Evolutionary conservation across 2,329 filamentous ascomycete species (phyloP), one percentile per base, ranked within the genome.

Genomic region (Madurella mycetomatis): DNA sequence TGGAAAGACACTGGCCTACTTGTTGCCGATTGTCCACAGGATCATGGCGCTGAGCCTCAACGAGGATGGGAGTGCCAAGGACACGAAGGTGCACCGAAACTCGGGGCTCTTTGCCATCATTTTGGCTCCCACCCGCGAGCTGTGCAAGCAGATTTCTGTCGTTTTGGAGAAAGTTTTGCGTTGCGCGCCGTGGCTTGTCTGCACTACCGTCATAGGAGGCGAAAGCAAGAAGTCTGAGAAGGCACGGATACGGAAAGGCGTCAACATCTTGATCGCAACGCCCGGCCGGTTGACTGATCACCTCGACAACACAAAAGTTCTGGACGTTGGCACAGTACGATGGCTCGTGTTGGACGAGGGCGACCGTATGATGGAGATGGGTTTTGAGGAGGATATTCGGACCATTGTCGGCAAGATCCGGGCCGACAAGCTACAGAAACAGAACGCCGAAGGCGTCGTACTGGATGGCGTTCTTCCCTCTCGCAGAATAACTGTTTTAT

Each of bases 341-440:
- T 99, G 94, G 94, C 75, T 99, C 19, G 86, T 99, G 2, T 79
- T 99, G 5, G 94, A 99, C 65, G 94, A 99, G 72, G 94, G 94
- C 31, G 94, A 99, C 77, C 83, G 94, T n/a, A 76, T 99, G 68
- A 96, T 99, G 92, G 94, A 99, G 67, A 80, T 97, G 65, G 94
- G 94, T 0, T 99, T 99, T 63, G 94, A 97, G 71, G 86, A 96
- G 51, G 92, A 97, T 65, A 83, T 99, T 56, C 88, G 89, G 66
- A 88, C 86, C 57, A 92, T 96, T 60, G 88, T 99, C 15, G 79
- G 83, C 52, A 87, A 87, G 58, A 82, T 97, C 53, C 85, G 91
- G 58, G 74, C 85, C 43, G 80, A 86, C 52, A 72, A 76, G 31
- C 69, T 87, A 17, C 76, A 79, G 39, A 79, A 80, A 53, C 81